A percentile compares a stretch with the other conserved stretches of the same genome.
Evolutionary conservation across 2,329 filamentous ascomycete species (phyloP).

Genomic region (Phaeosphaeriaceae sp.): DNA sequence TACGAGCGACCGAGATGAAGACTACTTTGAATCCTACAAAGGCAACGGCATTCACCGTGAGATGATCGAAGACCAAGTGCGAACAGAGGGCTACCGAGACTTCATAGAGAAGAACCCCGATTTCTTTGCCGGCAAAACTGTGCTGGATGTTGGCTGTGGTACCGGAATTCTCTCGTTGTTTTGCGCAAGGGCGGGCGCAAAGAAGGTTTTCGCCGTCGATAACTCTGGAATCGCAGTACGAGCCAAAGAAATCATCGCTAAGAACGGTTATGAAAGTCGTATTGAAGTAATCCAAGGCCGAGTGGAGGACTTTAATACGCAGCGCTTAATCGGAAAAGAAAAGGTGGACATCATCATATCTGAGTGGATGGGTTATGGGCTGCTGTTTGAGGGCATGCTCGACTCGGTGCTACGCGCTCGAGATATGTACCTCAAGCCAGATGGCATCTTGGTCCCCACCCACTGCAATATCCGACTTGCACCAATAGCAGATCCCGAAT

Average conservation of each 20-base stretch:
- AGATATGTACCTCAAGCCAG: constrained; percentile 81
- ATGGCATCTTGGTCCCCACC: constrained; percentile 84
- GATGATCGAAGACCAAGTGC: constrained; percentile 89
- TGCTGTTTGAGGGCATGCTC: constrained; percentile 95
- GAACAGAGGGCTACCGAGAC: constrained; percentile 91
- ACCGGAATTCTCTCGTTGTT: constrained; percentile 91
- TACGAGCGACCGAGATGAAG: constrained; percentile 58
- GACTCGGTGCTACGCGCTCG: constrained; percentile 88
- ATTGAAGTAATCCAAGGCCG: constrained; percentile 85
- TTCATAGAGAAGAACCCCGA: constrained; percentile 93
- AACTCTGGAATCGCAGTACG: constrained; percentile 90
- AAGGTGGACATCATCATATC: constrained; percentile 94
- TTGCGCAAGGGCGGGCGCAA: constrained; percentile 86
- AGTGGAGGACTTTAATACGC: constrained; percentile 80
- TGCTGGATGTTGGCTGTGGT: constrained; percentile 88
- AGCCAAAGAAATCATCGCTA: constrained; percentile 81
- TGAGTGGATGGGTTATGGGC: constrained; percentile 97
- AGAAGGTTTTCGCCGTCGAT: constrained; percentile 87
- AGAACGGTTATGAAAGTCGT: constrained; percentile 74
- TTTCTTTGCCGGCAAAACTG: constrained; percentile 82
- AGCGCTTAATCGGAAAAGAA: constrained; percentile 55
- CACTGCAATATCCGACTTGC: constrained; percentile 84
- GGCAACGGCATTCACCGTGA: constrained; percentile 84
- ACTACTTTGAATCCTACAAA: constrained; percentile 70
- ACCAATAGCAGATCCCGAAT: constrained; percentile 78